Base-by-base conservation (phyloP, 2,329 filamentous ascomycete genomes). In the Epichloe gansuensis region DNA sequence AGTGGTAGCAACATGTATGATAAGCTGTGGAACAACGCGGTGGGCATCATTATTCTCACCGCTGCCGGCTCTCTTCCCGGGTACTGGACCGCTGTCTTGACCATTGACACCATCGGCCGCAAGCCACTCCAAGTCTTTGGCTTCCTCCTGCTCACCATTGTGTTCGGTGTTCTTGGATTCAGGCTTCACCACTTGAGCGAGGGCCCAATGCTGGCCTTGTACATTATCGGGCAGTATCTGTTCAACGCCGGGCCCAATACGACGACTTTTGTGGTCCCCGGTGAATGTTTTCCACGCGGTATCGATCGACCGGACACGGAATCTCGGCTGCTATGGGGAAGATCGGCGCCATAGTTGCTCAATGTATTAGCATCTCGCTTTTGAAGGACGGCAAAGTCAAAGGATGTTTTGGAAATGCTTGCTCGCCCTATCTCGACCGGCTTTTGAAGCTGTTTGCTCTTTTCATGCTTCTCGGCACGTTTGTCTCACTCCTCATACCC, bases 41-140 rank as follows among this genome's bases (percentile, higher is more conserved):
- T 88, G 2, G 88, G 87, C 6, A 88, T 88, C 65, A 77, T 91
- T 52, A 88, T 91, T 55, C 69, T 91, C 34, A 78, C 86, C 54
- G 87, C 84, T 60, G 87, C 87, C 5, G 87, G 87, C 39, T 82
- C 86, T 13, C 80, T 91, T 4, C 87, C 87, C 0, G 88, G 88
- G 12, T 91, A 91, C 70, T 90, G 85, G 85, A 76, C 84, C 9
- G 86, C 85, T 2, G 79, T 91, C 31, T 74, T 85, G 12, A 81
- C 80, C 1, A 80, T 90, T 55, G 88, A 91, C 66, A 88, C 78
- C 1, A 60, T 91, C 15, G 88, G 88, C 9, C 84, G 88, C 55
- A 91, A 88, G 67, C 77, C 86, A 1, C 83, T 93, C 28, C 88
- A 88, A 65, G 65, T 86, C 2, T 63, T 76, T 45, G 82, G 82